Conservation (phyloP, 2,329 filamentous ascomycete species). For the Aspergillus chevalieri region DNA sequence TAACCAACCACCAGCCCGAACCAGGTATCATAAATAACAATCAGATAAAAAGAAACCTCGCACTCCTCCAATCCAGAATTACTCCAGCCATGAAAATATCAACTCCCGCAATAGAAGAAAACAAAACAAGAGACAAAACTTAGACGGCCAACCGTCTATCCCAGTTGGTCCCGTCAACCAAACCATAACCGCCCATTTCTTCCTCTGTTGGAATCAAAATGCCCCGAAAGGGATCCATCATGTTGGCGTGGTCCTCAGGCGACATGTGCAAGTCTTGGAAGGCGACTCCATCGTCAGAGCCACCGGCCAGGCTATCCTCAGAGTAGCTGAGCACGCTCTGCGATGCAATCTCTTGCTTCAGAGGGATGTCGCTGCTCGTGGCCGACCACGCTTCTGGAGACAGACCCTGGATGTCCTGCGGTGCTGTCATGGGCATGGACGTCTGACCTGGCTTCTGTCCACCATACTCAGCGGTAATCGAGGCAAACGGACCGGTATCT, state of each 20-base stretch:
- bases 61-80: no score
- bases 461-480: constrained; percentile 25
- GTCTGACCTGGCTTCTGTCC: constrained; percentile 19
- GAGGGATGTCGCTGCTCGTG: constrained; percentile 31
- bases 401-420: constrained; percentile 30
- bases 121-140: no score
- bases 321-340: constrained; percentile 56
- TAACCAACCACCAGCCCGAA: no score
- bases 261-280: constrained; percentile 17
- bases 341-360: constrained; percentile 26
- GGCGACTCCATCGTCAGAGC: constrained; percentile 37
- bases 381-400: constrained; percentile 35
- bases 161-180: constrained; percentile 22
- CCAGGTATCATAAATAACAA: no score
- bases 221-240: constrained; percentile 30
- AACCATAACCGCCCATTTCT: constrained; percentile 26
- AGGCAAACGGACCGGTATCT: constrained; percentile 30
- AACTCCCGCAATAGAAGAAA: no score
- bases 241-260: constrained; percentile 22
- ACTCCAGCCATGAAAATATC: no score
- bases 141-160: constrained; percentile 28
- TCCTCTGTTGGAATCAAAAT: constrained; percentile 33
- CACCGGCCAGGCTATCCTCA: constrained; percentile 54
- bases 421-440: constrained; percentile 12
- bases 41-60: no score